Conservation (phyloP, 345 rosid species). For the Syzygium grande region DNA sequence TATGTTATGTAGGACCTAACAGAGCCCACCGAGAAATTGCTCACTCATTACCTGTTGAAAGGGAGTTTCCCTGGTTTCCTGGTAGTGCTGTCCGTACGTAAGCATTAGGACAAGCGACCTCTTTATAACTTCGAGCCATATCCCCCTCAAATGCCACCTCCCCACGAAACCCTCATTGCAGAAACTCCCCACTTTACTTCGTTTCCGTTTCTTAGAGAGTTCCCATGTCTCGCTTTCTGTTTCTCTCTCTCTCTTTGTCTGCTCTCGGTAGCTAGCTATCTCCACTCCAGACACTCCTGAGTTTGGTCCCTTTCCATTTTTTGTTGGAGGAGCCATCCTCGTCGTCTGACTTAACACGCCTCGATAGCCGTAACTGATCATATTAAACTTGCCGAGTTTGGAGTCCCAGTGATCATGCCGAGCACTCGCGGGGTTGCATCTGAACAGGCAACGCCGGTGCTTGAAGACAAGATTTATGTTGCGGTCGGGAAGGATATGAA, state of each 20-base stretch:
- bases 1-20: background rate
- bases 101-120: background rate
- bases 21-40: background rate
- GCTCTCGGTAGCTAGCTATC: background rate
- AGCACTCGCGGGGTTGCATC: conserved; percentile 20
- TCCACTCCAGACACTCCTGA: background rate
- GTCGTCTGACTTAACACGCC: background rate
- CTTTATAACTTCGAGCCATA: background rate
- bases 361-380: background rate
- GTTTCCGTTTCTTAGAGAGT: background rate
- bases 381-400: conserved; percentile 18
- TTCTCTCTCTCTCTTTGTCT: background rate
- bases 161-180: background rate
- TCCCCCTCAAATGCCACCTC: background rate
- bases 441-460: conserved; percentile 26
- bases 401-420: conserved; percentile 22
- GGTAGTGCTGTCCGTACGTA: background rate
- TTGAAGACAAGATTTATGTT: conserved; percentile 58
- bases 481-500: conserved; percentile 55
- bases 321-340: background rate
- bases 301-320: background rate
- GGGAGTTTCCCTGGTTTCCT: background rate
- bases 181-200: background rate
- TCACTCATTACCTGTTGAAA: background rate
- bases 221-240: background rate